A percentile compares a stretch with the other conserved stretches of the same genome.
phyloP scores from a whole-genome alignment of 1,139 yeast genomes.

The Suhomyces bokatorum region DNA sequence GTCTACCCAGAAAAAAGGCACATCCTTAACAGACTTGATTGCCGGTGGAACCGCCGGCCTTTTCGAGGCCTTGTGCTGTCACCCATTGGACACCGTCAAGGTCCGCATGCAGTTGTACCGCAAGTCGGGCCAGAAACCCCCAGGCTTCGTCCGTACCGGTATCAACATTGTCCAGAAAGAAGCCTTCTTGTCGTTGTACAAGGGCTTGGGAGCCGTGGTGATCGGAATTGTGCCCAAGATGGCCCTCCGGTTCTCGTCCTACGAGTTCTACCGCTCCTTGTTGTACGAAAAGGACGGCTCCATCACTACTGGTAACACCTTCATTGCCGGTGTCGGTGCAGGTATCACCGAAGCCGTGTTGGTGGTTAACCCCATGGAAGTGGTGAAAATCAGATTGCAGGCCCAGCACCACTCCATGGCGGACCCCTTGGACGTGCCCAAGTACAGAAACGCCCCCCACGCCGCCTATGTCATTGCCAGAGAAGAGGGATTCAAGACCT shows the following conservation, averaged over 20 bases:
- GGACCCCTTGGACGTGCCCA: conserved; percentile 78
- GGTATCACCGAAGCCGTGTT: conserved; percentile 95
- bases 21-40: conserved; percentile 68
- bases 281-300: conserved; percentile 67
- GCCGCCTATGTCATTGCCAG: conserved; percentile 80
- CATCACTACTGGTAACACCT: conserved; percentile 71
- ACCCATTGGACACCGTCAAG: conserved; percentile 92
- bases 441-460: conserved; percentile 91
- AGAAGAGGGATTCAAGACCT: conserved; percentile 88
- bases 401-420: conserved; percentile 91
- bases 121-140: conserved; percentile 64
- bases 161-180: conserved; percentile 74
- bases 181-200: conserved; percentile 82
- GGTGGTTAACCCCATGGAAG: conserved; percentile 97
- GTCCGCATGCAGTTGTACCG: conserved; percentile 92
- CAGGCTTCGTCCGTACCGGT: conserved; percentile 87
- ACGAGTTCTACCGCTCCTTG: conserved; percentile 79
- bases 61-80: conserved; percentile 94
- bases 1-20: conserved; percentile 35
- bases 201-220: conserved; percentile 95
- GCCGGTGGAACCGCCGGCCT: conserved; percentile 98
- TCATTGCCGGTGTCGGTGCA: conserved; percentile 94
- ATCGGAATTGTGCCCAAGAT: conserved; percentile 97
- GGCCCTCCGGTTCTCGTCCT: conserved; percentile 95
- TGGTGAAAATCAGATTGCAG: conserved; percentile 92